phyloP scores from a whole-genome alignment of 169 alveolate genomes.

The Ichthyophthirius multifiliis region DNA sequence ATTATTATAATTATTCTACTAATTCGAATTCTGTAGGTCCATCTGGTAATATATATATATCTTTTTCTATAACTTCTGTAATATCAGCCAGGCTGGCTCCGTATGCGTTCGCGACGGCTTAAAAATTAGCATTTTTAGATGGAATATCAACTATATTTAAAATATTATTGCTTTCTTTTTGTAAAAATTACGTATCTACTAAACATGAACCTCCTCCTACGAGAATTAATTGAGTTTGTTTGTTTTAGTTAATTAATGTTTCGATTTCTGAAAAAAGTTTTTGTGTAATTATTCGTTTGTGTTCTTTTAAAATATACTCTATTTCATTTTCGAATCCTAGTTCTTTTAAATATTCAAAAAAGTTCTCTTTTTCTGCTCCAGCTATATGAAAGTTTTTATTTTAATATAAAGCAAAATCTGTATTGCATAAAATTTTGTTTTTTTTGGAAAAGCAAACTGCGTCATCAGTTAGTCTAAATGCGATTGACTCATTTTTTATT shows the following conservation, averaged over 20 bases:
- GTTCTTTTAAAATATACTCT: background rate
- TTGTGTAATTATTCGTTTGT: background rate
- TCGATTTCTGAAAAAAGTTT: background rate
- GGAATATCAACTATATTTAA: background rate
- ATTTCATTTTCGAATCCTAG: background rate
- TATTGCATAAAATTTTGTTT: background rate
- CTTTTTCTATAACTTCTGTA: background rate
- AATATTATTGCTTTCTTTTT: background rate
- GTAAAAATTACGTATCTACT: background rate
- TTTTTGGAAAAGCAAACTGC: background rate
- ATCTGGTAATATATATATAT: background rate
- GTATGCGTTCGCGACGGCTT: background rate
- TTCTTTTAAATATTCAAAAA: background rate
- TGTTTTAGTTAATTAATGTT: background rate
- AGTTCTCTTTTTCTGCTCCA: background rate
- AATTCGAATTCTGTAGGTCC: background rate
- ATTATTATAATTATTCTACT: background rate
- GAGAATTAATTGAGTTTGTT: background rate
- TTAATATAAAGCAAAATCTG: background rate
- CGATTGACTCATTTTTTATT: background rate
- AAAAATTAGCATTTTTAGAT: too few relatives aligned
- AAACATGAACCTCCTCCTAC: slow-evolving; percentile 6
- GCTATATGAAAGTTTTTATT: background rate
- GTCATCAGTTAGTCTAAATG: background rate
- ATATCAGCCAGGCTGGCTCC: background rate